Conservation (phyloP, 2,329 filamentous ascomycete species). For the Xylaria sp. region DNA sequence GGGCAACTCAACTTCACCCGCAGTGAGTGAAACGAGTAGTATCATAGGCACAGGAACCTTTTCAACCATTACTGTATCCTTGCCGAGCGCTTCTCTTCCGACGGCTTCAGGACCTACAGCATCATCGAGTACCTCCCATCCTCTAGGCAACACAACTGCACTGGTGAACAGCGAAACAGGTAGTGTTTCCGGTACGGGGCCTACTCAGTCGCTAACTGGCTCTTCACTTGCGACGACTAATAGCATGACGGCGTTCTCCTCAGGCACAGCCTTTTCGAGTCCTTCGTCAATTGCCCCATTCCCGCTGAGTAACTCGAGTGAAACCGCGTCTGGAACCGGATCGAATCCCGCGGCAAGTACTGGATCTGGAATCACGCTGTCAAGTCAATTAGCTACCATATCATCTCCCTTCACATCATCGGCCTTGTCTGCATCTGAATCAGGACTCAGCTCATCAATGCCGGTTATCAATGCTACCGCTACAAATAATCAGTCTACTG, state of each 20-base stretch:
- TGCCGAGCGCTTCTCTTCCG: neutral
- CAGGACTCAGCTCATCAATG: constrained; percentile 10
- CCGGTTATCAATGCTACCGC: neutral
- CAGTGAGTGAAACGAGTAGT: constrained; percentile 13
- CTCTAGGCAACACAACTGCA: constrained; percentile 29
- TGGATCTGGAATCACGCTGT: constrained; percentile 10
- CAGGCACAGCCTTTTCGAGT: constrained; percentile 1
- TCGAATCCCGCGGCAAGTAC: constrained; percentile 15
- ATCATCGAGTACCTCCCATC: constrained; percentile 17
- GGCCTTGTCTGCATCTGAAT: neutral
- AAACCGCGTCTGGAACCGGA: constrained; percentile 18
- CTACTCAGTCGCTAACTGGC: neutral
- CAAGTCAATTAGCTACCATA: constrained; percentile 3
- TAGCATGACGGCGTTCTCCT: neutral
- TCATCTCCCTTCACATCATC: constrained; percentile 5
- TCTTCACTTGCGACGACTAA: constrained; percentile 4
- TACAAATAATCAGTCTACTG: constrained; percentile 1
- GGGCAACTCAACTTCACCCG: constrained; percentile 21
- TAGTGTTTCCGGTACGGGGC: constrained; percentile 13
- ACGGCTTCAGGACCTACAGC: neutral
- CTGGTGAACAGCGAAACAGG: constrained; percentile 14
- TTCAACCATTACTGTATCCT: constrained; percentile 8
- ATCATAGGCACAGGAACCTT: constrained; percentile 3
- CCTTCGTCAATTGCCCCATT: constrained; percentile 21
- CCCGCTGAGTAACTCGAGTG: constrained; percentile 29